These are phyloP conservation scores for Hanseniaspora valbyensis DNA, from an alignment of 805 yeast species.

Conservation along the genomic window DNA sequence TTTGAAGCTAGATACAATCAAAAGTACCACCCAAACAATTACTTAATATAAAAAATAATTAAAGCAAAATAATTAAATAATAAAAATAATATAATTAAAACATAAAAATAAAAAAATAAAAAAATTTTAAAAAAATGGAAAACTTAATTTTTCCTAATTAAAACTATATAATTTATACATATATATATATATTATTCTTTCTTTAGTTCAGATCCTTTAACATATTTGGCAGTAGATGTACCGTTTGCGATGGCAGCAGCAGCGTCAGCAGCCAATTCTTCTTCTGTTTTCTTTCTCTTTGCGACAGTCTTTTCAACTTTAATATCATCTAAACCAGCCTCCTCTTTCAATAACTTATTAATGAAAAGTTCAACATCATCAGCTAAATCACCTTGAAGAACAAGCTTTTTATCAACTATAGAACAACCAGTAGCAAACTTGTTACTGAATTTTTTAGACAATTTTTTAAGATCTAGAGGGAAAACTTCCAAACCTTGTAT, in stretches of 20 bases:
- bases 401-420: constrained; percentile 78
- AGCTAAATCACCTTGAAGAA: constrained; percentile 89
- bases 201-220: constrained; percentile 11
- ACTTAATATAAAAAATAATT: background rate
- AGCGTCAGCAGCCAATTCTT: constrained; percentile 15
- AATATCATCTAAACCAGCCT: constrained; percentile 62
- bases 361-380: constrained; percentile 79
- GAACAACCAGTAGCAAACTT: constrained; percentile 95
- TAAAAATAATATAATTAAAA: no score
- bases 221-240: constrained; percentile 15
- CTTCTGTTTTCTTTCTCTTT: constrained; percentile 36
- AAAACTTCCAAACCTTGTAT: constrained; percentile 81
- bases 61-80: no score
- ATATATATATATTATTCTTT: background rate
- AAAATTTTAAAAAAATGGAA: no score
- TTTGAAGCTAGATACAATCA: constrained; percentile 51
- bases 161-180: no score
- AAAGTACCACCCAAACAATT: constrained; percentile 7
- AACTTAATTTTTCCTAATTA: no score
- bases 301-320: constrained; percentile 85
- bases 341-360: constrained; percentile 57
- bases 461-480: constrained; percentile 78
- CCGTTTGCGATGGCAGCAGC: constrained; percentile 15
- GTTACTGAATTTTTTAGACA: constrained; percentile 84
- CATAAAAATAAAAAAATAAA: no score